phyloP scores from a whole-genome alignment of 768 basidiomycete species.

The Pisolithus sp. region DNA sequence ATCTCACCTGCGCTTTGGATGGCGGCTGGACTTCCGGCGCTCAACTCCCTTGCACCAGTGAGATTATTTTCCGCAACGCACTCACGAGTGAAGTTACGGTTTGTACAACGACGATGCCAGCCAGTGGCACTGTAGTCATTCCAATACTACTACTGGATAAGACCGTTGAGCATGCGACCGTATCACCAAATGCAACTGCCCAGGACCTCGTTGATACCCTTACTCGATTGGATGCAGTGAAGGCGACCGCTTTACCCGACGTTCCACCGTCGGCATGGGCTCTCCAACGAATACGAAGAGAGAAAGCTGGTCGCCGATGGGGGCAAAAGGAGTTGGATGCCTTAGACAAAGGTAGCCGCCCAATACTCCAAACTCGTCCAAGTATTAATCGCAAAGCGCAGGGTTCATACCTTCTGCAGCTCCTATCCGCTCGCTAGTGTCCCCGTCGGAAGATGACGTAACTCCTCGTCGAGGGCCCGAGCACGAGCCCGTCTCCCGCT shows the following conservation, averaged over 20 bases:
- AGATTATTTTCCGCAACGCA: no score
- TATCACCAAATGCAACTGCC: conserved; percentile 46
- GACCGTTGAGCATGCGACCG: conserved; percentile 56
- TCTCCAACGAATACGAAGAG: conserved; percentile 55
- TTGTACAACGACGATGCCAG: conserved; percentile 30
- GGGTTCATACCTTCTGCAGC: conserved; percentile 44
- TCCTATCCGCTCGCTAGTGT: conserved; percentile 48
- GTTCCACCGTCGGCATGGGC: conserved; percentile 60
- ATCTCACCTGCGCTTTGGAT: no score
- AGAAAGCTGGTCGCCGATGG: conserved; percentile 58
- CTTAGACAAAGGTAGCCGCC: conserved; percentile 55
- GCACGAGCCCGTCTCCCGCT: conserved; percentile 57
- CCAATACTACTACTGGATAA: conserved; percentile 56
- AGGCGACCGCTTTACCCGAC: conserved; percentile 49
- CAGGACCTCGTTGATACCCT: conserved; percentile 56
- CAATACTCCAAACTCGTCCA: not conserved
- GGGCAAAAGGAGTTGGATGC: conserved; percentile 62
- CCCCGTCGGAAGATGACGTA: conserved; percentile 27
- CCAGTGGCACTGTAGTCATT: conserved; percentile 39
- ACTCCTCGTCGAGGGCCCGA: conserved; percentile 31
- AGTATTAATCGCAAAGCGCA: conserved; percentile 19
- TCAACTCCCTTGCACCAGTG: no score
- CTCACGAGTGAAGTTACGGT: no score
- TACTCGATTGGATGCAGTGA: conserved; percentile 41
- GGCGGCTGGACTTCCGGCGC: no score